Percentiles rank a stretch among this genome's conserved stretches.
These are phyloP conservation scores for Eruca vesicaria DNA, from an alignment of 441 rosid species.

Conservation along the genomic window DNA sequence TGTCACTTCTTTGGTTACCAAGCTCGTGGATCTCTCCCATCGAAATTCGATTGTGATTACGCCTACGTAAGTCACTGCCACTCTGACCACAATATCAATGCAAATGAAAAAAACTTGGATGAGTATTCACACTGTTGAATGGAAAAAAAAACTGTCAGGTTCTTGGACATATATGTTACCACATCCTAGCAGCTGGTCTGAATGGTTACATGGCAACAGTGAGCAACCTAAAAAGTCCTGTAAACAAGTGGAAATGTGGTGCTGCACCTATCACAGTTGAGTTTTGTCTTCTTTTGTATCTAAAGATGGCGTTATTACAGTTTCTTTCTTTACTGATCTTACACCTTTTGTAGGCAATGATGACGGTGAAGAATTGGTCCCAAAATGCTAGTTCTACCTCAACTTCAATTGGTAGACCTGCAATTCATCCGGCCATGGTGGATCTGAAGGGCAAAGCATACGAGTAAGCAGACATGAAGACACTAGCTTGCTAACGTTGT, in stretches of 20 bases:
- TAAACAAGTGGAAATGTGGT: constrained; percentile 95
- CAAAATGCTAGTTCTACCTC: constrained; percentile 69
- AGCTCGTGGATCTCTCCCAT: constrained; percentile 98
- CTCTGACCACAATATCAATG: neutral
- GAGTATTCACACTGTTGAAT: neutral
- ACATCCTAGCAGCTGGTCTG: constrained; percentile 91
- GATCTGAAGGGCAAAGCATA: constrained; percentile 96
- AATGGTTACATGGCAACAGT: constrained; percentile 97
- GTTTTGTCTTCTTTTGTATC: constrained; percentile 8
- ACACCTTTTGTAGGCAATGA: constrained; percentile 66
- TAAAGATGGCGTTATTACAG: neutral
- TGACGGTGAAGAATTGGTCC: constrained; percentile 94
- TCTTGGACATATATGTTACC: constrained; percentile 95
- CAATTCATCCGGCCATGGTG: constrained; percentile 91
- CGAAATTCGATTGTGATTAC: constrained; percentile 96
- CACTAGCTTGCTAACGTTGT: neutral
- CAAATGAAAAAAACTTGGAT: neutral
- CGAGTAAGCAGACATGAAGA: constrained; percentile 53
- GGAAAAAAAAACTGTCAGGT: constrained; percentile 46
- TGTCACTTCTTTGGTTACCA: constrained; percentile 99
- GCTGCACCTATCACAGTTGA: constrained; percentile 94
- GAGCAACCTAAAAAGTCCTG: constrained; percentile 86
- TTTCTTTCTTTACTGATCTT: neutral
- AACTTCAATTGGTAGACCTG: constrained; percentile 85
- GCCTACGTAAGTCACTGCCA: constrained; percentile 71